A percentile compares a stretch with the other conserved stretches of the same genome.
phyloP scores from a whole-genome alignment of 2,329 filamentous ascomycete genomes.

The Xylaria hypoxylon region DNA sequence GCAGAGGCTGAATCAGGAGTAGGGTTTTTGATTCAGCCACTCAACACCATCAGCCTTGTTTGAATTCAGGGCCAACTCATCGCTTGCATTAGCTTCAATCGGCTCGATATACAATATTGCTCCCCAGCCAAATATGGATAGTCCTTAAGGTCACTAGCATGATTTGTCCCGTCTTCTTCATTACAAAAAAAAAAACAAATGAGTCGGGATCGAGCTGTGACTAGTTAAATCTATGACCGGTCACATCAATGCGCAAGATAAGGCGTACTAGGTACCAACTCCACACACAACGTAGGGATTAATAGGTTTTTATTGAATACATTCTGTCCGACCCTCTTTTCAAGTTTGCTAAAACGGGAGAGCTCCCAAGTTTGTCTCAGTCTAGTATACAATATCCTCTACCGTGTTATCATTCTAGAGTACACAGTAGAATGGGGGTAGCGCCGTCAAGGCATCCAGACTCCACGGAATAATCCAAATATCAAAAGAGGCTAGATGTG shows the following conservation, averaged over 20 bases:
- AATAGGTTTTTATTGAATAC: background rate
- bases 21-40: background rate
- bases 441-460: background rate
- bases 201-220: background rate
- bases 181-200: conserved; percentile 7
- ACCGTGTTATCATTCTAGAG: background rate
- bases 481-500: background rate
- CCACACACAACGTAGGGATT: background rate
- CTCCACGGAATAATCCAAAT: background rate
- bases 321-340: conserved; percentile 7
- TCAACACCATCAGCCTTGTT: conserved; percentile 10
- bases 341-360: background rate
- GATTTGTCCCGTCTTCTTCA: background rate
- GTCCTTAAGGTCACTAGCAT: too few relatives aligned
- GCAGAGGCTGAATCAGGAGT: background rate
- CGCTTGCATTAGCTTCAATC: conserved; percentile 3
- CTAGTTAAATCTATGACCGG: background rate
- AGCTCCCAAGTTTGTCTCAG: background rate
- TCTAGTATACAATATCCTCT: background rate
- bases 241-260: background rate
- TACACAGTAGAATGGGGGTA: background rate
- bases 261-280: background rate
- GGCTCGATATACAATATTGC: background rate
- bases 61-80: background rate
- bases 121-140: background rate